These are phyloP conservation scores for Suillus discolor DNA, from an alignment of 768 basidiomycete species.

Conservation along the genomic window DNA sequence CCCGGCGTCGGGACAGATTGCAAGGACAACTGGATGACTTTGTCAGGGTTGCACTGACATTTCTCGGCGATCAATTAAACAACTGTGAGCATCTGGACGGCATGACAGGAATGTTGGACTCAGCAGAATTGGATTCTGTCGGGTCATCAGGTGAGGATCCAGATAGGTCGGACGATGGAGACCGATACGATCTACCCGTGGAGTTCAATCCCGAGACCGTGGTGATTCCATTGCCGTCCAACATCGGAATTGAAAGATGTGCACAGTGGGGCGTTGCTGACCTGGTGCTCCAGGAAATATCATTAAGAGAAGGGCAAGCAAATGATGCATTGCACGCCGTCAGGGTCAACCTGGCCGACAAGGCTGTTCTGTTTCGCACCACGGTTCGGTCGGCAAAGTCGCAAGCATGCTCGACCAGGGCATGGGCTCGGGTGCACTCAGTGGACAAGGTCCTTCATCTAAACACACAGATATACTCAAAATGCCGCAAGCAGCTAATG, in stretches of 20 bases:
- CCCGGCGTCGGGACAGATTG: neutral
- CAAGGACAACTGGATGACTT: neutral
- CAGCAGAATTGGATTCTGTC: neutral
- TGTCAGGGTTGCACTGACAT: neutral
- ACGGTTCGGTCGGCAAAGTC: neutral
- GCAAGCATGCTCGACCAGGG: too few species aligned
- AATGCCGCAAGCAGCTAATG: too few species aligned
- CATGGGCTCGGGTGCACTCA: too few species aligned
- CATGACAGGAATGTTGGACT: neutral
- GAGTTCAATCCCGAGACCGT: too few species aligned
- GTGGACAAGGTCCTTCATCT: too few species aligned
- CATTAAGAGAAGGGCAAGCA: neutral
- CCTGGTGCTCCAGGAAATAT: too few species aligned
- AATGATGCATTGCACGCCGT: slow-evolving; percentile 19
- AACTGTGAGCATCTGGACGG: neutral
- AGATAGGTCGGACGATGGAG: neutral
- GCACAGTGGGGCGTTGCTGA: too few species aligned
- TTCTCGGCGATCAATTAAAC: neutral
- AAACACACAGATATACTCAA: too few species aligned
- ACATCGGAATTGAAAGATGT: too few species aligned
- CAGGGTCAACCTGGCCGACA: slow-evolving; percentile 10
- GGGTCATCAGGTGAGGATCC: neutral
- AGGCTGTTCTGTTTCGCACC: slow-evolving; percentile 10
- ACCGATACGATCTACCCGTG: neutral
- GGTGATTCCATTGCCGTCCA: too few species aligned